phyloP scores from a whole-genome alignment of 2,329 filamentous ascomycete species.

The Hymenoscyphus occultus region DNA sequence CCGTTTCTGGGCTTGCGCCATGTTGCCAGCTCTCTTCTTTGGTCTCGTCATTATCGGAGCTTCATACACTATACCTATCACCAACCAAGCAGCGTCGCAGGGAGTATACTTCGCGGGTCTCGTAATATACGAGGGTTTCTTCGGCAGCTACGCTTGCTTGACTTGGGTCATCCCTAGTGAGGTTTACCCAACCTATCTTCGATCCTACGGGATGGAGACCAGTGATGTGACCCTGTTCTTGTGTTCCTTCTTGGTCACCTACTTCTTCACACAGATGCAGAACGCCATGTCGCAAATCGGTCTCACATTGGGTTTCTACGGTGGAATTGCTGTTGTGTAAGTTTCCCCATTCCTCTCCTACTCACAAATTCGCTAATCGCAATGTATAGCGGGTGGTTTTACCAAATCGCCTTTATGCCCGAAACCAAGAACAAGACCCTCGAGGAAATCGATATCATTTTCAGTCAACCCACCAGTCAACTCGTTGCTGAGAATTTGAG shows the following conservation, averaged over 20 bases:
- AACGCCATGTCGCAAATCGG: slow-evolving; percentile 64
- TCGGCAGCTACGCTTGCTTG: slow-evolving; percentile 61
- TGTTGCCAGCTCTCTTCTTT: slow-evolving; percentile 70
- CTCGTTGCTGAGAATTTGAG: slow-evolving; percentile 58
- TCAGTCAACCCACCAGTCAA: slow-evolving; percentile 59
- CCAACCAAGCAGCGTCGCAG: slow-evolving; percentile 47
- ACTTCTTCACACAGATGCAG: slow-evolving; percentile 72
- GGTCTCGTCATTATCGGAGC: slow-evolving; percentile 65
- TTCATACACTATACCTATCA: slow-evolving; percentile 56
- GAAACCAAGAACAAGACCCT: slow-evolving; percentile 66
- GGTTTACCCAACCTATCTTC: slow-evolving; percentile 69
- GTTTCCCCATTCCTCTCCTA: neutral
- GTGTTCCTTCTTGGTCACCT: slow-evolving; percentile 69
- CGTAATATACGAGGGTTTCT: slow-evolving; percentile 66
- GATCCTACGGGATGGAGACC: slow-evolving; percentile 71
- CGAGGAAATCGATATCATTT: slow-evolving; percentile 69
- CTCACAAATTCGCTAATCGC: neutral
- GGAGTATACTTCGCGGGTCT: slow-evolving; percentile 67
- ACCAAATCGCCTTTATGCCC: slow-evolving; percentile 73
- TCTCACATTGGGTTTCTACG: slow-evolving; percentile 68
- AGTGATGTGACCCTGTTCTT: slow-evolving; percentile 68
- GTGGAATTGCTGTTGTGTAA: slow-evolving; percentile 62
- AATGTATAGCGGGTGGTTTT: slow-evolving; percentile 54
- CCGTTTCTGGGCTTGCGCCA: slow-evolving; percentile 71
- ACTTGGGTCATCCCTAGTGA: slow-evolving; percentile 68